Conservation (phyloP, 2,329 filamentous ascomycete species). For the Tolypocladium tundrense region DNA sequence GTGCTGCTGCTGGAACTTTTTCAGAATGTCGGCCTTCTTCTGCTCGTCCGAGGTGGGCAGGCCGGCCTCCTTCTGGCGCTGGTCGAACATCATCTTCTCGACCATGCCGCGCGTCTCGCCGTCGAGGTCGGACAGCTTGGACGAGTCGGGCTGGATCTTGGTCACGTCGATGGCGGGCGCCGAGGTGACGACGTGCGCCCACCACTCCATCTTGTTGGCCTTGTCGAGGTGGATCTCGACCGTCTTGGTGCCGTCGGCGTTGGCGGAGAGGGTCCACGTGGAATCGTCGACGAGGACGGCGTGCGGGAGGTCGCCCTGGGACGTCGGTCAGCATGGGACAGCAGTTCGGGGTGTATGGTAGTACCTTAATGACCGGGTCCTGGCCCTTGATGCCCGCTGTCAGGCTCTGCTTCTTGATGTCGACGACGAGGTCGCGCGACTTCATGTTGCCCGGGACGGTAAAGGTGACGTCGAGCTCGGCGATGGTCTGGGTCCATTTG, state of each 20-base stretch:
- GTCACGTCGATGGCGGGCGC: constrained; percentile 90
- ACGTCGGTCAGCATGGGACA: neutral
- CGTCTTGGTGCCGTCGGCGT: constrained; percentile 54
- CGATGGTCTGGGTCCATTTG: constrained; percentile 93
- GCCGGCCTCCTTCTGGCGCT: constrained; percentile 90
- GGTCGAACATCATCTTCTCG: constrained; percentile 99
- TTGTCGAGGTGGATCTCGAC: constrained; percentile 89
- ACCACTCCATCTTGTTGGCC: constrained; percentile 96
- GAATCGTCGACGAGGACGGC: constrained; percentile 74
- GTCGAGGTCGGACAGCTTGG: constrained; percentile 83
- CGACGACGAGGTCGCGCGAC: constrained; percentile 71
- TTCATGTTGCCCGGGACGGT: constrained; percentile 74
- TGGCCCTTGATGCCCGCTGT: constrained; percentile 82
- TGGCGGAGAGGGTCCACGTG: constrained; percentile 81
- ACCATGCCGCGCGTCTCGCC: constrained; percentile 95
- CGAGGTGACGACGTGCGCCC: constrained; percentile 78
- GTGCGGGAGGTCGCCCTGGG: constrained; percentile 74
- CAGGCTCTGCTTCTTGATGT: constrained; percentile 69
- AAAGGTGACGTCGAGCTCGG: constrained; percentile 72
- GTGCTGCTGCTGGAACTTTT: constrained; percentile 80
- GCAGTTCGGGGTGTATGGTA: constrained; percentile 8
- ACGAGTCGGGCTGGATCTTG: constrained; percentile 90
- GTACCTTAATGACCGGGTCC: constrained; percentile 70
- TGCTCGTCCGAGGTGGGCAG: constrained; percentile 87
- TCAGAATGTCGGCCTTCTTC: constrained; percentile 86